Percentiles rank a stretch among this genome's conserved stretches.
Evolutionary conservation across 2,329 filamentous ascomycete genomes (phyloP).

Genomic region (Penicillium sumatraense): DNA sequence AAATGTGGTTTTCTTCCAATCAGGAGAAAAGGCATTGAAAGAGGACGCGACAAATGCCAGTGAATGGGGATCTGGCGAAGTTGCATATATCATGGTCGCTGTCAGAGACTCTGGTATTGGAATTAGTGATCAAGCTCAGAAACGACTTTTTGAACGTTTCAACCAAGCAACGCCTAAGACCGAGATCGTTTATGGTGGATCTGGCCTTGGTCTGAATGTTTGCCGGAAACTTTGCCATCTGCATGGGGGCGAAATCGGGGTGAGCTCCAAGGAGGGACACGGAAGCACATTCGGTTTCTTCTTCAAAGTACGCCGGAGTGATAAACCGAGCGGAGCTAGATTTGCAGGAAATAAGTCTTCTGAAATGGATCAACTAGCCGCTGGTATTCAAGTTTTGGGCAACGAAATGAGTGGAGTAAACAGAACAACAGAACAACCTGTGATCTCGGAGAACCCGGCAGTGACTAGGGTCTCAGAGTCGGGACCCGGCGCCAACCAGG

Average conservation of each 20-base stretch:
- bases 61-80: conserved; percentile 62
- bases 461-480: conserved; percentile 17
- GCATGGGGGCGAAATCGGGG: conserved; percentile 79
- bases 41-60: conserved; percentile 42
- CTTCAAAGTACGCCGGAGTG: conserved; percentile 50
- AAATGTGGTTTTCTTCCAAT: conserved; percentile 39
- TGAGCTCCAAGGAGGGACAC: conserved; percentile 60
- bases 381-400: conserved; percentile 23
- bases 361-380: conserved; percentile 21
- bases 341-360: neutral
- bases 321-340: neutral
- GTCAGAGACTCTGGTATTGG: conserved; percentile 80
- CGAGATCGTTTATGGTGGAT: conserved; percentile 78
- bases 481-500: conserved; percentile 1
- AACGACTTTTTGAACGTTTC: conserved; percentile 76
- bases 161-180: conserved; percentile 77
- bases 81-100: conserved; percentile 70
- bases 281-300: conserved; percentile 65
- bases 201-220: conserved; percentile 78
- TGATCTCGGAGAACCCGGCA: conserved; percentile 18
- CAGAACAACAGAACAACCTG: conserved; percentile 11
- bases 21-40: conserved; percentile 20
- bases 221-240: conserved; percentile 78
- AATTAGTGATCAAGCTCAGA: conserved; percentile 71
- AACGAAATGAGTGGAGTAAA: conserved; percentile 21